phyloP scores from a whole-genome alignment of 2,329 filamentous ascomycete genomes.

The Claviceps lovelessii region DNA sequence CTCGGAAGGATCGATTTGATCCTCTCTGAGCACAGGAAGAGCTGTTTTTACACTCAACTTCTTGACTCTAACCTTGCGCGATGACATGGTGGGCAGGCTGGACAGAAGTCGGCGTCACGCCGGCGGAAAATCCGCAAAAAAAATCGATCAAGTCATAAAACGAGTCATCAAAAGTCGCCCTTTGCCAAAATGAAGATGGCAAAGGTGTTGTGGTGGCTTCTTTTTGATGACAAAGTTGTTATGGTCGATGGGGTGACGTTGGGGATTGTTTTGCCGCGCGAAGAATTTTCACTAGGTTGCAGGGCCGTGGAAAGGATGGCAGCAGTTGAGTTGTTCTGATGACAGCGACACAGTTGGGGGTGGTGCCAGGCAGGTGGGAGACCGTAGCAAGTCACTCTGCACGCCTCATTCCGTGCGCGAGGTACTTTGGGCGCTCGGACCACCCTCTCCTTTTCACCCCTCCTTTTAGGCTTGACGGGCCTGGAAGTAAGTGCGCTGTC shows the following conservation, averaged over 20 bases:
- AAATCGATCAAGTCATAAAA: slow-evolving; percentile 51
- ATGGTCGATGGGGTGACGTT: slow-evolving; percentile 41
- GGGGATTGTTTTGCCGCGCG: slow-evolving; percentile 36
- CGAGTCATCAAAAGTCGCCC: slow-evolving; percentile 38
- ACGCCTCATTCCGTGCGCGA: slow-evolving; percentile 6
- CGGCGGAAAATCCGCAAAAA: slow-evolving; percentile 46
- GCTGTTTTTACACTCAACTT: slow-evolving; percentile 87
- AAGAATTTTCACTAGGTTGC: slow-evolving; percentile 37
- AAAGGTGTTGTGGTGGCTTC: slow-evolving; percentile 32
- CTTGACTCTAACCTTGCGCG: slow-evolving; percentile 63
- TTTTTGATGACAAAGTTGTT: slow-evolving; percentile 40
- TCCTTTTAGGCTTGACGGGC: slow-evolving; percentile 7
- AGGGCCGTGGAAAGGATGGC: slow-evolving; percentile 11
- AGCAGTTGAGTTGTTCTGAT: not conserved
- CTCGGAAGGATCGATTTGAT: slow-evolving; percentile 73
- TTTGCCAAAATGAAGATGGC: slow-evolving; percentile 36
- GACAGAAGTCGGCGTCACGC: slow-evolving; percentile 24
- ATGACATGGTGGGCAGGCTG: slow-evolving; percentile 39
- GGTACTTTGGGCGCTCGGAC: slow-evolving; percentile 18
- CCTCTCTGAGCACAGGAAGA: slow-evolving; percentile 74
- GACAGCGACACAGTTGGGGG: slow-evolving; percentile 2
- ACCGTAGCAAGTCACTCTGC: slow-evolving; percentile 5
- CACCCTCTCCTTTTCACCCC: slow-evolving; percentile 19
- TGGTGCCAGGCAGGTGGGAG: slow-evolving; percentile 6
- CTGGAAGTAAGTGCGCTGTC: not conserved